A percentile compares a stretch with the other conserved stretches of the same genome.
Conservation (phyloP, 2,329 filamentous ascomycete species). For the Scleromitrula shiraiana region DNA sequence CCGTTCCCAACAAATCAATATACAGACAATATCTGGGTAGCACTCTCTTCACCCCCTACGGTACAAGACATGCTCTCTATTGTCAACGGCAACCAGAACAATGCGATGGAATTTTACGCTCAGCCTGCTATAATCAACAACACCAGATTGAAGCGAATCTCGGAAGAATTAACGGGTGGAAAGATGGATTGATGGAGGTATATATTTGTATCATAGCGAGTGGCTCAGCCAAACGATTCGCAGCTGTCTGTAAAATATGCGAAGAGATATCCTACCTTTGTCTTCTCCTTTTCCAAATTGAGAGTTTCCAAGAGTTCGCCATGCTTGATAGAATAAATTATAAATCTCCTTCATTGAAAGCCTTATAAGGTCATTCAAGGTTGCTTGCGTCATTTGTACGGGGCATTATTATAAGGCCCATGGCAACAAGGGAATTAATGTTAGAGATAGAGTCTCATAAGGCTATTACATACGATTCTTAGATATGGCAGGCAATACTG, state of each 20-base stretch:
- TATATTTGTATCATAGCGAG: background rate
- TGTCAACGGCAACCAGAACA: slow-evolving; percentile 27
- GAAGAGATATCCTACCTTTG: background rate
- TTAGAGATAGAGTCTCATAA: too few relatives aligned
- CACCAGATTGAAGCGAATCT: slow-evolving; percentile 54
- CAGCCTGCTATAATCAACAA: slow-evolving; percentile 36
- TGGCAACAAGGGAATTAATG: too few relatives aligned
- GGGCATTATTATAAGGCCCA: too few relatives aligned
- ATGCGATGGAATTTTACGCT: slow-evolving; percentile 28
- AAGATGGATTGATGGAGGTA: slow-evolving; percentile 38
- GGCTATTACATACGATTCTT: too few relatives aligned
- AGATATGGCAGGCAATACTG: too few relatives aligned
- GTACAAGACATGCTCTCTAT: slow-evolving; percentile 39
- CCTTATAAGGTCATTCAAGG: too few relatives aligned
- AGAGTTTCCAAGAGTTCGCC: background rate
- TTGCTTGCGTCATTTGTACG: background rate
- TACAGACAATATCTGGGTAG: slow-evolving; percentile 27
- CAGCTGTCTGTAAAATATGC: background rate
- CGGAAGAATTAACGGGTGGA: slow-evolving; percentile 59
- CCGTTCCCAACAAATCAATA: slow-evolving; percentile 5
- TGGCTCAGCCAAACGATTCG: background rate
- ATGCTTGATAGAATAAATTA: too few relatives aligned
- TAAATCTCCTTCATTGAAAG: too few relatives aligned
- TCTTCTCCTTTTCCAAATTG: background rate
- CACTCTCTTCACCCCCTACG: slow-evolving; percentile 33